Base-by-base conservation (phyloP, 169 alveolate genomes). In the Plasmodium gallinaceum region DNA sequence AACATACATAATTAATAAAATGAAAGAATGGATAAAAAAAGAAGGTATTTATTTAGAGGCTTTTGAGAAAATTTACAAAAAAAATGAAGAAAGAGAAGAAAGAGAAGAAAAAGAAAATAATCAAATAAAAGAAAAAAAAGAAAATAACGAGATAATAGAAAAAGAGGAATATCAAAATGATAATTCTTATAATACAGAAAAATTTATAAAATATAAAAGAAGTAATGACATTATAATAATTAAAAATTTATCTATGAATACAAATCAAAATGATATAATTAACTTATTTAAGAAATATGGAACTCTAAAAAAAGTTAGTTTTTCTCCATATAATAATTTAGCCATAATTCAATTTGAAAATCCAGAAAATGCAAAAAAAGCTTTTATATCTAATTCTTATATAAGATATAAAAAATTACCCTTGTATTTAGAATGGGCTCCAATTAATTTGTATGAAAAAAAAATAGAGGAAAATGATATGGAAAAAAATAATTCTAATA, bases 361-460 rank as follows among this genome's bases (percentile, higher is more conserved):
- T 5, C 91, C 95, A 7, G 83, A 92, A 24, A 88, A 94, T 26
- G 99, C 99, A 10, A 91, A 94, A 24, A 89, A 75, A 22, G 99
- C 99, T 6, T 96, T 98, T 91, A 93, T 93, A 71, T 94, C 93
- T 39, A 88, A 97, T 32, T 95, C 98, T 14, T 97, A 96, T 88
- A 92, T 88, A 43, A 88, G 97, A 71, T 95, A 94, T 88, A 94
- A 93, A 54, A 88, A 93, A 73, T 93, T 96, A 43, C 99, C 99
- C 2, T 70, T 97, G 16, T 97, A 96, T 88, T 88, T 97, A 8
- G 99, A 97, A 76, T 97, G 98, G 97, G 99, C 99, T n/a, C 98
- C 99, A 1, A 52, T 88, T 24, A 73, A 88, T 24, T 60, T 94
- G 20, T 93, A 93, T 76, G 83, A 64, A 72, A 42, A 75, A 24